Evolutionary conservation across 768 basidiomycete genomes (phyloP), one percentile per base, ranked within the genome.

Genomic region (Infundibulicybe gibba): DNA sequence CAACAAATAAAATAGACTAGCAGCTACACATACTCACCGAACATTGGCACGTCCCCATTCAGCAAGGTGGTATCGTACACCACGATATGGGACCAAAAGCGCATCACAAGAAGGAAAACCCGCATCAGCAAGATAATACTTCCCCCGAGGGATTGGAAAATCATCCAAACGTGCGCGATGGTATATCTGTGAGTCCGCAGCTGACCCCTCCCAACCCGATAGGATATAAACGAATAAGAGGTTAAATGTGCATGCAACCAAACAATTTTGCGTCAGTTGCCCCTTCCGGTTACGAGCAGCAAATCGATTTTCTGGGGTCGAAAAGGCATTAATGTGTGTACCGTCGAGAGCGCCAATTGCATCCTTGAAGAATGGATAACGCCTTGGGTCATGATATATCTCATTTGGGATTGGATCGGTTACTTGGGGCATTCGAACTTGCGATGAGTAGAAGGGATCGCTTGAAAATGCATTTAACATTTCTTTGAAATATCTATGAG

Each of bases 151-250:
- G 34, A 73, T 64, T 0, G 32, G 35, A 21, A 74, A 57, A 49
- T 64, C 62, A 8, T 42, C 38, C 1, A 48, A 1, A 3, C 53
- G 53, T 3, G 67, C 62, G 54, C 65, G 40, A 5, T 58, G 32
- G 52, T 55, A 73, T 15, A 72, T 56, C 0, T 50, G 47, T 13
- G 59, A 53, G 61, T 75, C 69, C 3, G 70, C 56, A 6, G 59
- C 58, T 31, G 61, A 65, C 0, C 72, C 72, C 34, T 76, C 72
- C 64, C 66, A 74, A 1, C 71, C 68, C 46, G 59, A 64, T 3
- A 69, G 49, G 5, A 70, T 37, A 51, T 73, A 76, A 4, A 57
- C 51, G 43, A 75, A 74, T 1, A 44, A 32, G 21, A 73, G 43
- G 31, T 58, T 41, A 42, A 72, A 72, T 1, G 53, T 52, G 11